Evolutionary conservation across 768 basidiomycete species (phyloP).

Genomic region (Hypholoma fasciculare): DNA sequence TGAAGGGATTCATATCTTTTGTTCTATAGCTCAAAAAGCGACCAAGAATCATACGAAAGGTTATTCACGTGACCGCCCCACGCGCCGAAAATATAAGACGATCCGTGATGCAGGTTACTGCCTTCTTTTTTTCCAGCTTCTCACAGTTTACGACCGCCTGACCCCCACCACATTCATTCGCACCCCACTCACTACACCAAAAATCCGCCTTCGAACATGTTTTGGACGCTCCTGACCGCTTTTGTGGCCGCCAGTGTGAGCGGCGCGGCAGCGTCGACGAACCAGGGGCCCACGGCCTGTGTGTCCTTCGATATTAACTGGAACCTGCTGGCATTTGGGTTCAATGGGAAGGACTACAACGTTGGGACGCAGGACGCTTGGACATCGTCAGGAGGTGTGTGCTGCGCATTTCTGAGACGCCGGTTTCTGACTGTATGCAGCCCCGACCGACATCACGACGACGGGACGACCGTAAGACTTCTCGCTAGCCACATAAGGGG

Average conservation of each 20-base stretch:
- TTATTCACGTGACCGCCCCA: background rate
- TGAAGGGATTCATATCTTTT: too few species aligned
- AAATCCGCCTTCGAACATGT: conserved; percentile 5
- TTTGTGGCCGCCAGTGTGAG: conserved; percentile 15
- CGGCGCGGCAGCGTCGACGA: conserved; percentile 16
- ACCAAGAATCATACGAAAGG: background rate
- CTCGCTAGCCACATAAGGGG: background rate
- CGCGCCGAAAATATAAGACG: conserved; percentile 1
- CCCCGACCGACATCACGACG: conserved; percentile 68
- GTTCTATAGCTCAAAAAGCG: background rate
- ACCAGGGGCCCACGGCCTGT: conserved; percentile 43
- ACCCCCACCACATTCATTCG: conserved; percentile 2
- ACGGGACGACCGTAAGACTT: conserved; percentile 72
- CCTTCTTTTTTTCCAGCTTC: background rate
- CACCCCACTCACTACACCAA: conserved; percentile 2
- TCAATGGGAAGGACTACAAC: conserved; percentile 82
- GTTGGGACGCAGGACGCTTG: conserved; percentile 73
- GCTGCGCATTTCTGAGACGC: conserved; percentile 34
- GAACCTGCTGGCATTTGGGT: conserved; percentile 87
- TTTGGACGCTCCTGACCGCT: conserved; percentile 21
- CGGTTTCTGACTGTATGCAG: conserved; percentile 11
- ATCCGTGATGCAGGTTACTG: background rate
- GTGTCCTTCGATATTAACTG: conserved; percentile 77
- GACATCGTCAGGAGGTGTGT: conserved; percentile 33
- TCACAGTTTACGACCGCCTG: background rate